Base-by-base conservation (phyloP, 164 flowering plant genomes). In the Vitis amurensis region DNA sequence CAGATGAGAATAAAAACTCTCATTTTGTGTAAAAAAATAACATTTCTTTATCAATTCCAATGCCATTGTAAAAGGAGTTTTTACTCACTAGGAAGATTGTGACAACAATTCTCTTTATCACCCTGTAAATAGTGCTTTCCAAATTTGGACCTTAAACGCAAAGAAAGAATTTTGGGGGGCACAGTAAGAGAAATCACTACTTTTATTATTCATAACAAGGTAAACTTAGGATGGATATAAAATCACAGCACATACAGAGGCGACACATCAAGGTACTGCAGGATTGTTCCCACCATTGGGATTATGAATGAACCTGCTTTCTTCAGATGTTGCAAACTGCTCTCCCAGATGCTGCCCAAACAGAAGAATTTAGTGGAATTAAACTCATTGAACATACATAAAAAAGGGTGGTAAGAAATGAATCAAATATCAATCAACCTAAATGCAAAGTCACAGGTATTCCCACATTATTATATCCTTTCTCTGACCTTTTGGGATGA, bases 121-220 rank as follows among this genome's bases (percentile, higher is more conserved):
- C 23, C 47, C 30, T 50, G 27, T 9, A 50, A 29, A 48, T 50
- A 47, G 47, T 48, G 11, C 50, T 14, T 30, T 68, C 63, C 57
- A 68, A 68, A 30, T 50, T 64, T 61, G 49, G n/a, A 50, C 65
- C 57, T 49, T 11, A 65, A 50, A 51, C 15, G 13, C 8, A 52
- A 48, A 19, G 29, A 44, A 11, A 31, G 4, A 59, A 11, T 37
- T 37, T 37, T 37, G 44, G 44, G 44, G 44, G 44, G 44, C 44
- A 17, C 17, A 68, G 30, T 47, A 4, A n/a, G 51, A 11, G 9
- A 44, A 16, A 62, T 47, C 11, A 16, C 44, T 37, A 47, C 19
- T 62, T 37, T 15, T 37, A 62, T 4, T 15, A 10, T 37, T 13
- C 17, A n/a, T 37, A 37, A 8, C 14, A 59, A 8, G 19, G 30